These are phyloP conservation scores for Asterochloris erici DNA, from an alignment of 139 green algal species.

Conservation along the genomic window DNA sequence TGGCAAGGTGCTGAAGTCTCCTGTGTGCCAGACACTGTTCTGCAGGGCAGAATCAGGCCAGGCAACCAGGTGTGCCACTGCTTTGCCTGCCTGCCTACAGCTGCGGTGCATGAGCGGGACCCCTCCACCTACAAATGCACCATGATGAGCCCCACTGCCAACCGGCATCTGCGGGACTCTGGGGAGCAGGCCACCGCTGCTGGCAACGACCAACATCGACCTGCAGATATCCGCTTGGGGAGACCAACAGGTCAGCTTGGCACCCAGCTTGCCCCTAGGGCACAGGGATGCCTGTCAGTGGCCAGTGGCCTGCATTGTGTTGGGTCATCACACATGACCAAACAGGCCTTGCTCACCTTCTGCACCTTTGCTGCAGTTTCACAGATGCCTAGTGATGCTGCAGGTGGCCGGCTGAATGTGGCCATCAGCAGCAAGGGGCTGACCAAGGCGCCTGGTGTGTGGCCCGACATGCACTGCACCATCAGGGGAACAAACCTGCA, in stretches of 20 bases:
- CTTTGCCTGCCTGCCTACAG: constrained; percentile 9
- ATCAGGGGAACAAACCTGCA: constrained; percentile 59
- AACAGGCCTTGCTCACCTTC: too few relatives aligned
- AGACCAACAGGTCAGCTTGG: too few relatives aligned
- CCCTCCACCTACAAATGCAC: constrained; percentile 63
- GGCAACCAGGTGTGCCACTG: background rate
- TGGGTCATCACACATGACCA: too few relatives aligned
- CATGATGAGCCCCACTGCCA: constrained; percentile 44
- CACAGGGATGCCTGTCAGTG: too few relatives aligned
- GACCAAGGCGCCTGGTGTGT: background rate
- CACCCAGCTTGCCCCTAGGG: too few relatives aligned
- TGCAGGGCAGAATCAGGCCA: background rate
- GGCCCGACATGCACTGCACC: constrained; percentile 27
- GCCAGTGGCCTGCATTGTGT: too few relatives aligned
- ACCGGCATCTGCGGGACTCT: constrained; percentile 54
- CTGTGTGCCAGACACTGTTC: too few relatives aligned
- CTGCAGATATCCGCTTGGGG: too few relatives aligned
- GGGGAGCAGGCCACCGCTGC: background rate
- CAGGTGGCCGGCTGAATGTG: constrained; percentile 51
- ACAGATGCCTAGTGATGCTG: background rate
- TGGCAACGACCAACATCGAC: background rate
- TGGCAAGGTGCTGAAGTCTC: background rate
- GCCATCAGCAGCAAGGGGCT: constrained; percentile 43
- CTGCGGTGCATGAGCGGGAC: constrained; percentile 37
- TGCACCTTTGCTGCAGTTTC: too few relatives aligned